Evolutionary conservation across 2,329 filamentous ascomycete species (phyloP).

Genomic region (Cladosporium sp.): DNA sequence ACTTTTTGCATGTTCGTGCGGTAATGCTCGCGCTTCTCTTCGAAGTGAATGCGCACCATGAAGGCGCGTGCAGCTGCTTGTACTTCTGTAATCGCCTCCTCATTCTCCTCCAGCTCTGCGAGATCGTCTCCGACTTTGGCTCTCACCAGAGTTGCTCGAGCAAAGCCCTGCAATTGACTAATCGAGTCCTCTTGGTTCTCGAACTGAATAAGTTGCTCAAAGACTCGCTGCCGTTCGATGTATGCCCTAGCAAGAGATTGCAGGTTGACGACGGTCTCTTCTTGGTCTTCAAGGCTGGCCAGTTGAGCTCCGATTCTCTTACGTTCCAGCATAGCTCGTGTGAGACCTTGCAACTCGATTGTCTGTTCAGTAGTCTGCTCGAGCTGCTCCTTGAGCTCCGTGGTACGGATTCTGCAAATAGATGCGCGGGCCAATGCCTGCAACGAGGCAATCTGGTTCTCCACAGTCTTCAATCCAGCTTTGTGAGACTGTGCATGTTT

Average conservation of each 20-base stretch:
- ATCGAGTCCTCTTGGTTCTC: constrained; percentile 68
- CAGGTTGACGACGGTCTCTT: constrained; percentile 59
- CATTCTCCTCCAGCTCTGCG: constrained; percentile 76
- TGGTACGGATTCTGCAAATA: constrained; percentile 25
- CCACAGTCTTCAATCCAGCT: constrained; percentile 23
- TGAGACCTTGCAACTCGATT: constrained; percentile 54
- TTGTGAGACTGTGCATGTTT: constrained; percentile 34
- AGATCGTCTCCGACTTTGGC: constrained; percentile 73
- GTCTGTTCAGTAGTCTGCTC: constrained; percentile 47
- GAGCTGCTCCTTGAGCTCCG: constrained; percentile 43
- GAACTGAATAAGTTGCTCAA: constrained; percentile 68
- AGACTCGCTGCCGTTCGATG: constrained; percentile 62
- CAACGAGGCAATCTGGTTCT: constrained; percentile 33
- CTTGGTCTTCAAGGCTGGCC: constrained; percentile 60
- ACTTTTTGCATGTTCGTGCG: constrained; percentile 98
- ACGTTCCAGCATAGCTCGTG: constrained; percentile 52
- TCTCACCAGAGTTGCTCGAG: constrained; percentile 77
- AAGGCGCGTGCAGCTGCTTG: constrained; percentile 75
- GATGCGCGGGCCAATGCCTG: constrained; percentile 46
- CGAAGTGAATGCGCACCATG: constrained; percentile 73
- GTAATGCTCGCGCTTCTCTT: constrained; percentile 85
- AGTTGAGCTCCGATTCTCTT: constrained; percentile 49
- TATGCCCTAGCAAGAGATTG: constrained; percentile 70
- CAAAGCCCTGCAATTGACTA: constrained; percentile 70
- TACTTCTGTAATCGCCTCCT: constrained; percentile 72